Conservation (phyloP, 495 filamentous ascomycete genomes). For the Durotheca rogersii region DNA sequence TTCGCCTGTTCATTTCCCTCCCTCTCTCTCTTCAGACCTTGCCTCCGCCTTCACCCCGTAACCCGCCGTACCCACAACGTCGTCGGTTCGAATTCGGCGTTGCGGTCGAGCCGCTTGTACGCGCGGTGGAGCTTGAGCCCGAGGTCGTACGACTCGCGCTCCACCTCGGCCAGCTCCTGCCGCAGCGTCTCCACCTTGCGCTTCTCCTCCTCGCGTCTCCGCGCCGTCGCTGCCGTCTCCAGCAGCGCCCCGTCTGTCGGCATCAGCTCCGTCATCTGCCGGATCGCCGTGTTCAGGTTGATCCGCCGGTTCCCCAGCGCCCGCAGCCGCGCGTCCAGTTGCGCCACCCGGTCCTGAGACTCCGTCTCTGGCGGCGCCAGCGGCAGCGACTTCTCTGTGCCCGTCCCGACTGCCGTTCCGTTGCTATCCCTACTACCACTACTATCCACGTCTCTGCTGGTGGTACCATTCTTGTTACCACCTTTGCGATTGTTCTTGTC, state of each 20-base stretch:
- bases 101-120: slow-evolving; percentile 70
- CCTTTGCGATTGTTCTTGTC: too few species aligned
- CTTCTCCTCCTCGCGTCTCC: slow-evolving; percentile 63
- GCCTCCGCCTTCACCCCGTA: slow-evolving; percentile 35
- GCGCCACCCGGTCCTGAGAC: slow-evolving; percentile 60
- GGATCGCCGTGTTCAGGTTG: slow-evolving; percentile 70
- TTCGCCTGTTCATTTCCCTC: not conserved
- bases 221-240: too few species aligned
- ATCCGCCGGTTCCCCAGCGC: slow-evolving; percentile 63
- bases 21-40: not conserved
- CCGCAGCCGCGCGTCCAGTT: slow-evolving; percentile 66
- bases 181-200: slow-evolving; percentile 68
- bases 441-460: too few species aligned
- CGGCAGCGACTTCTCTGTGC: slow-evolving; percentile 58
- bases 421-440: too few species aligned
- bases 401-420: slow-evolving; percentile 22
- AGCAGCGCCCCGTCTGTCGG: slow-evolving; percentile 52
- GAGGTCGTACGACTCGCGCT: slow-evolving; percentile 79
- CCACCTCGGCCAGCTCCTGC: slow-evolving; percentile 74
- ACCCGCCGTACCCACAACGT: slow-evolving; percentile 80
- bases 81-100: slow-evolving; percentile 63
- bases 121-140: slow-evolving; percentile 80
- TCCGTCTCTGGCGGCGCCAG: slow-evolving; percentile 58
- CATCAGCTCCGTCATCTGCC: slow-evolving; percentile 69
- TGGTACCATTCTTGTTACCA: too few species aligned